Conservation (phyloP, 2,329 filamentous ascomycete species). For the Zasmidium angulare region DNA sequence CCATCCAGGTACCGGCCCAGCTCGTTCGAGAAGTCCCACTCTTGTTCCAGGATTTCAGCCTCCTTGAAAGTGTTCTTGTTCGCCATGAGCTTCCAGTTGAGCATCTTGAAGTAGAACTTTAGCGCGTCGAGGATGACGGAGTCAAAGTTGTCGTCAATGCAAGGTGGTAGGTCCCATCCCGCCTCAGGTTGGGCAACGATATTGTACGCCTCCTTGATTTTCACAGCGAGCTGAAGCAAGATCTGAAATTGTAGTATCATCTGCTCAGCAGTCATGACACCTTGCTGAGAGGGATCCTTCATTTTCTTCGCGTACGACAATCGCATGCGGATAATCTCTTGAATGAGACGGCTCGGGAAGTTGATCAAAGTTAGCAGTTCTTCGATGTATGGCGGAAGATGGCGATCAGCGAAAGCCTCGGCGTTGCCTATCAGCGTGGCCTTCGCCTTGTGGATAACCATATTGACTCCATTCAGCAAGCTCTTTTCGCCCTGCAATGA, state of each 20-base stretch:
- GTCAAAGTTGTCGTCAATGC: conserved; percentile 96
- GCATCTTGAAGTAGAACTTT: conserved; percentile 97
- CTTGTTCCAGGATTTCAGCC: conserved; percentile 92
- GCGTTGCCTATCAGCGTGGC: conserved; percentile 85
- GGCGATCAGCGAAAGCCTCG: conserved; percentile 78
- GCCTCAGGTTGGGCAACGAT: conserved; percentile 80
- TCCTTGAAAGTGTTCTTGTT: conserved; percentile 99
- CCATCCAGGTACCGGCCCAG: conserved; percentile 88
- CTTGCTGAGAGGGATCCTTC: conserved; percentile 91
- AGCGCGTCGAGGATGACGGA: conserved; percentile 86
- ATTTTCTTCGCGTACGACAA: conserved; percentile 91
- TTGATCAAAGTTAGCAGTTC: conserved; percentile 95
- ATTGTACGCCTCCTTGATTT: conserved; percentile 87
- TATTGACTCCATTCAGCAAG: conserved; percentile 79
- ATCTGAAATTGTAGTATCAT: conserved; percentile 98
- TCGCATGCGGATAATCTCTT: conserved; percentile 92
- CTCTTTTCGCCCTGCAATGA: conserved; percentile 82
- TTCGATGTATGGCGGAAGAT: conserved; percentile 94
- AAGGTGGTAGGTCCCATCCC: conserved; percentile 93
- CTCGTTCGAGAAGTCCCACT: conserved; percentile 96
- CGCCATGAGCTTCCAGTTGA: conserved; percentile 95
- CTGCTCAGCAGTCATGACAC: conserved; percentile 91
- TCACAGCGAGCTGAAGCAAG: conserved; percentile 83
- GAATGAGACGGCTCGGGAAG: conserved; percentile 91
- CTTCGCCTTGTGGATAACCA: conserved; percentile 91